Evolutionary conservation across 176 grass and related monocot genomes (phyloP), one percentile per base, ranked within the genome.

Genomic region (Rhynchospora breviuscula): DNA sequence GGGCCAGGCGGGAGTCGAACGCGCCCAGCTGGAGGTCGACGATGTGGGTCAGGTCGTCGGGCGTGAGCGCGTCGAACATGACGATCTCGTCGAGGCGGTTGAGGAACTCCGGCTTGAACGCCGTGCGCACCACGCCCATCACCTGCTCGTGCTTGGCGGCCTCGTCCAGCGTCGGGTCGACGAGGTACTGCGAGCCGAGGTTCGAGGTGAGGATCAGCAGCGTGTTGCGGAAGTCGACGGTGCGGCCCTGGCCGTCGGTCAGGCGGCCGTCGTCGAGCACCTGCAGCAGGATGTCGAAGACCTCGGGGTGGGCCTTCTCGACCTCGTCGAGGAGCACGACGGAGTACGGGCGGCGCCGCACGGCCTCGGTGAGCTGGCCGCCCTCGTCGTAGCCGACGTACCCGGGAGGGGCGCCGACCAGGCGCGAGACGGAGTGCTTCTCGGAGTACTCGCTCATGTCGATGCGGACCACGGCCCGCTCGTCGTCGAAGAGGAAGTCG

Each of bases 361-460:
- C 83, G 18, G 83, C 83, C 65, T 85, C 68, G n/a, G 83, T 85
- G 22, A 85, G 56, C 53, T 85, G 83, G 31, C 83, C 83, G 48
- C 83, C 83, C 67, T 85, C 83, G 3, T 67, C 63, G 69, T 85
- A 85, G 1, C 83, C 83, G 10, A 85, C 68, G 63, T 85, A 85
- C 23, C 83, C 83, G 31, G 83, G 83, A 44, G 79, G 79, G 3
- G 79, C 63, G 14, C 79, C 59, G 6, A 82, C 67, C 29, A 82
- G 58, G 13, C 62, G 73, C 11, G 83, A 75, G 18, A 85, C 83
- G 7, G 83, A 63, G 33, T 85, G 69, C 11, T 71, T 62, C 69
- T 85, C 83, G 69, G 64, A 62, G 69, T 75, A 85, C 18, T 85
- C 83, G 78, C 69, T 85, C 83, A 85, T 85, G 51, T 85, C 83